phyloP scores from a whole-genome alignment of 177 flowering plant genomes.

The Tripterygium wilfordii region DNA sequence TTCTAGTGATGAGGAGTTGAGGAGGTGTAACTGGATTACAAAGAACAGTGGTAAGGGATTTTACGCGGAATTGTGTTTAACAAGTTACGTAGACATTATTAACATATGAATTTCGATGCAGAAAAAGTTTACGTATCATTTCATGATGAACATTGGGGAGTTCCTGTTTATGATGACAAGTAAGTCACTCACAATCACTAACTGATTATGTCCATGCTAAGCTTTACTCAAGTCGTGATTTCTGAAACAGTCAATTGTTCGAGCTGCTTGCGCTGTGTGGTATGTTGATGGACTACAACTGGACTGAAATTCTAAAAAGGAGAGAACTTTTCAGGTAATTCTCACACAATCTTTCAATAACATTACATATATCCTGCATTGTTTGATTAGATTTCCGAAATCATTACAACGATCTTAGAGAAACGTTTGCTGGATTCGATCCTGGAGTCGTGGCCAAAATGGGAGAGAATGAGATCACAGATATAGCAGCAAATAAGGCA shows the following conservation, averaged over 20 bases:
- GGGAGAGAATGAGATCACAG: constrained; percentile 68
- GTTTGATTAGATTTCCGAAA: too few relatives aligned
- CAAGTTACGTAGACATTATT: not conserved
- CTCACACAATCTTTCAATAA: too few relatives aligned
- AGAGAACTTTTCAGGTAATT: constrained; percentile 58
- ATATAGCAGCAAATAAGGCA: constrained; percentile 52
- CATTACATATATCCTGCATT: too few relatives aligned
- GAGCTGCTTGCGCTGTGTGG: constrained; percentile 85
- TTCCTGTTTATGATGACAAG: constrained; percentile 88
- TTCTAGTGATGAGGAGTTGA: constrained; percentile 28
- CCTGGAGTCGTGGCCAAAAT: constrained; percentile 58
- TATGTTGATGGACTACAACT: constrained; percentile 84
- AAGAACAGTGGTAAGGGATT: constrained; percentile 58
- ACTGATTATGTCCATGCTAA: not conserved
- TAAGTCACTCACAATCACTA: constrained; percentile 18
- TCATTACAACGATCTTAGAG: constrained; percentile 42
- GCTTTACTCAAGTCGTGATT: not conserved
- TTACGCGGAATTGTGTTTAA: not conserved
- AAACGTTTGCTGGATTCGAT: constrained; percentile 67
- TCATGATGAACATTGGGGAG: constrained; percentile 94
- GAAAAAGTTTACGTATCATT: constrained; percentile 69
- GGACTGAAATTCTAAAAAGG: constrained; percentile 79
- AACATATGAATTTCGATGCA: constrained; percentile 16
- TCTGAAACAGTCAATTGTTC: constrained; percentile 57
- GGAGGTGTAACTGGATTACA: constrained; percentile 87